These are phyloP conservation scores for Sphagnum fallax DNA, from an alignment of 228 moss, liverwort and hornwort genomes.

Conservation along the genomic window DNA sequence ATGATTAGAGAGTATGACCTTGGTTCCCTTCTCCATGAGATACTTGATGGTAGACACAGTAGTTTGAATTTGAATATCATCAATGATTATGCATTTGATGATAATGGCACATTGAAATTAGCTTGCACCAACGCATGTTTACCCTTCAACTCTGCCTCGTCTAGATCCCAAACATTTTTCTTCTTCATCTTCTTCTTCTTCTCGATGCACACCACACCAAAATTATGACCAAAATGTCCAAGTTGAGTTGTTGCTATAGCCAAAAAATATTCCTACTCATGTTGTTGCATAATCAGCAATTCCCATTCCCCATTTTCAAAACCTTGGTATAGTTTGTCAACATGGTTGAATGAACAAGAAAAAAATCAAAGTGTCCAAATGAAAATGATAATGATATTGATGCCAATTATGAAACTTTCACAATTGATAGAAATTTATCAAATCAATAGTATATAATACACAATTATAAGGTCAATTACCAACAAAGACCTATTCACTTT, in stretches of 20 bases:
- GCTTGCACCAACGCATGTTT: conserved; percentile 36
- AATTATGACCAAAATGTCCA: too few species aligned
- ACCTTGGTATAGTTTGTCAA: too few species aligned
- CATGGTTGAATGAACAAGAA: too few species aligned
- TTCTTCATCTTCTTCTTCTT: neutral
- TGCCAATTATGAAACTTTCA: too few species aligned
- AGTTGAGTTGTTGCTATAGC: neutral
- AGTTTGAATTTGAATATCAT: conserved; percentile 42
- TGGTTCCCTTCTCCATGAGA: conserved; percentile 27
- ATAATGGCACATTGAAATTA: conserved; percentile 46
- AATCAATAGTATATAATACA: too few species aligned
- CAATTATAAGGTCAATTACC: too few species aligned
- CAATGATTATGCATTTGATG: conserved; percentile 18
- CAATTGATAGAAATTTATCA: too few species aligned
- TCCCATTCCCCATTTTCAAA: neutral
- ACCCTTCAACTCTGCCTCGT: conserved; percentile 28
- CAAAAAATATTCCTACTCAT: neutral
- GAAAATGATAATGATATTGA: too few species aligned
- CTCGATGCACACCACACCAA: neutral
- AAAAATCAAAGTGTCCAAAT: too few species aligned
- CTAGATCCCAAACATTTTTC: conserved; percentile 9
- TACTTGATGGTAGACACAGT: conserved; percentile 42
- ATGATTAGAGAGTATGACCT: conserved; percentile 38
- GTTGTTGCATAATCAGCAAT: neutral
- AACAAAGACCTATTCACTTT: too few species aligned